Evolutionary conservation across 2,329 filamentous ascomycete genomes (phyloP).

Genomic region (Chaetomium olivaceum): DNA sequence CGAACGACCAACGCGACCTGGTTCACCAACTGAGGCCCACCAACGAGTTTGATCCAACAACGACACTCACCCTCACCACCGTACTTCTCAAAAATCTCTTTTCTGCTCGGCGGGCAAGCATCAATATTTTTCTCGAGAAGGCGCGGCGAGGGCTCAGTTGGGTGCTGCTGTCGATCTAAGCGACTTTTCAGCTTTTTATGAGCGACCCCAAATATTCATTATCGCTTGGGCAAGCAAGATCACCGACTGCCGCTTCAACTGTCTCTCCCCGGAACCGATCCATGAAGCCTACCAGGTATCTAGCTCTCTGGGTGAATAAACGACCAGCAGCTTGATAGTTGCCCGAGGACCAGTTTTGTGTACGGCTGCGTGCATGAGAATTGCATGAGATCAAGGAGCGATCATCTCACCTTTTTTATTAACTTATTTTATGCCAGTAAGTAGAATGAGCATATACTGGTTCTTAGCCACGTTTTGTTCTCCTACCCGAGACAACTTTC

Average conservation of each 20-base stretch:
- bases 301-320: background rate
- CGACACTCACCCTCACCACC: background rate
- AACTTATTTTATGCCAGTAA: slow-evolving; percentile 6
- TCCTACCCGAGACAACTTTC: background rate
- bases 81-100: background rate
- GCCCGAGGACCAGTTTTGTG: background rate
- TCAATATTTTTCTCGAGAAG: background rate
- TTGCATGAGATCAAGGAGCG: background rate
- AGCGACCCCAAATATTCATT: background rate
- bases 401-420: background rate
- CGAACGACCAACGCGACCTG: background rate
- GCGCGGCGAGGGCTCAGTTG: background rate
- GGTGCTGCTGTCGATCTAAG: background rate
- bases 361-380: background rate
- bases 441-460: background rate
- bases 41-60: background rate
- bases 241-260: background rate
- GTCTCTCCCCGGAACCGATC: background rate
- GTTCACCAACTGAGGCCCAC: background rate
- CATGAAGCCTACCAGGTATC: background rate
- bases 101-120: background rate
- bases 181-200: background rate
- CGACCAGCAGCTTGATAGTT: background rate
- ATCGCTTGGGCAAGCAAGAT: background rate
- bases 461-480: too few relatives aligned